phyloP scores from a whole-genome alignment of 2,329 filamentous ascomycete species.

The Tympanopsis confertula region DNA sequence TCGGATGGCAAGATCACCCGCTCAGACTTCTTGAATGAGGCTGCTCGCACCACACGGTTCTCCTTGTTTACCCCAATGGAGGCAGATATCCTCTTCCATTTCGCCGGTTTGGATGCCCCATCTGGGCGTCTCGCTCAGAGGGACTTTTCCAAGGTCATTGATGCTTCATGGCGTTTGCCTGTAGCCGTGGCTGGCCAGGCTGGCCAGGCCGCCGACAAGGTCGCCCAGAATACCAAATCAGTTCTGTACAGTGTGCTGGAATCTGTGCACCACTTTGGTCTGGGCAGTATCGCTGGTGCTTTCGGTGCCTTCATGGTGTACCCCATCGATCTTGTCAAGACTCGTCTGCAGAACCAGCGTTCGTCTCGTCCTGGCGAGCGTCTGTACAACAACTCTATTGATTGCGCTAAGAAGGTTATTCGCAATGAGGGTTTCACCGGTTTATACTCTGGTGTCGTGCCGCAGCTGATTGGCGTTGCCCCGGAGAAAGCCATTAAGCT shows the following conservation, averaged over 20 bases:
- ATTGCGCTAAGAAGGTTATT: slow-evolving; percentile 88
- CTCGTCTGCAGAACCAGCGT: slow-evolving; percentile 94
- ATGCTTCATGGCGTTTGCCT: slow-evolving; percentile 75
- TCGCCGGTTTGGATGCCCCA: slow-evolving; percentile 81
- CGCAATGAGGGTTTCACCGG: slow-evolving; percentile 83
- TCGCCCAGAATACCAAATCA: slow-evolving; percentile 39
- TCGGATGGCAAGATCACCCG: slow-evolving; percentile 85
- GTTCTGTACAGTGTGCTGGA: slow-evolving; percentile 57
- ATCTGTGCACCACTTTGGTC: slow-evolving; percentile 78
- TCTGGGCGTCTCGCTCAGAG: slow-evolving; percentile 70
- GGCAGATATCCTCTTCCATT: slow-evolving; percentile 96
- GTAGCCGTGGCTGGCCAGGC: slow-evolving; percentile 35
- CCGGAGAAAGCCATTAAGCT: slow-evolving; percentile 99
- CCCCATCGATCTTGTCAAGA: slow-evolving; percentile 97
- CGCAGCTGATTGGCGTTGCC: slow-evolving; percentile 93
- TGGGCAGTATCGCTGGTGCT: slow-evolving; percentile 83
- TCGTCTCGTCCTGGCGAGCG: slow-evolving; percentile 70
- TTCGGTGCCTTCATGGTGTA: slow-evolving; percentile 99
- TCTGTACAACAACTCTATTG: slow-evolving; percentile 92
- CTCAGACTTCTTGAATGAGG: slow-evolving; percentile 88
- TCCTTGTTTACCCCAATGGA: slow-evolving; percentile 97
- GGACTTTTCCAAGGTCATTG: slow-evolving; percentile 91
- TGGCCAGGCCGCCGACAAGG: slow-evolving; percentile 21
- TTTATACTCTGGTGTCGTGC: slow-evolving; percentile 86
- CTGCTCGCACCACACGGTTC: slow-evolving; percentile 80